Evolutionary conservation across 1,284 basidiomycete genomes (phyloP).

Genomic region (Ceratobasidium sp.): DNA sequence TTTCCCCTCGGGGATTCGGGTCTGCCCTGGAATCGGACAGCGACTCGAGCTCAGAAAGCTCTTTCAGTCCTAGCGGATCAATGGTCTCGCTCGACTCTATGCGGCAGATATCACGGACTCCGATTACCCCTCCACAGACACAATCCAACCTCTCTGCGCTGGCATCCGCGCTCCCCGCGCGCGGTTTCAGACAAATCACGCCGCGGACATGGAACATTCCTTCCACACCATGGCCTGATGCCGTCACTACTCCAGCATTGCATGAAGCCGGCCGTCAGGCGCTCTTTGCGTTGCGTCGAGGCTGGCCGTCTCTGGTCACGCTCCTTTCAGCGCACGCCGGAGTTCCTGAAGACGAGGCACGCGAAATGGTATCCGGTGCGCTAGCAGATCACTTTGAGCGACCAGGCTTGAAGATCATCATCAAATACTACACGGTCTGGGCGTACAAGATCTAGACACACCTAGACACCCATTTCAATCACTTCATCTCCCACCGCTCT

Average conservation of each 20-base stretch:
- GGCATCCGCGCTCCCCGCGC: not conserved
- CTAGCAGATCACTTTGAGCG: conserved; percentile 20
- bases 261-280: conserved; percentile 35
- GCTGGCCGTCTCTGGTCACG: conserved; percentile 36
- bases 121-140: not conserved
- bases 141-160: not conserved
- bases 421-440: conserved; percentile 34
- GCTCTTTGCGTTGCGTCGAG: conserved; percentile 5
- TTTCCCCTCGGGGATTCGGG: not conserved
- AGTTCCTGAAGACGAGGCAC: conserved; percentile 32
- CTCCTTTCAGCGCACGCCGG: conserved; percentile 23
- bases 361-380: conserved; percentile 13
- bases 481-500: no score
- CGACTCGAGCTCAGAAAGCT: conserved; percentile 17
- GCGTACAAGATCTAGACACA: conserved; percentile 18
- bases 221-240: conserved; percentile 27
- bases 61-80: conserved; percentile 14
- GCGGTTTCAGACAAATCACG: conserved; percentile 15
- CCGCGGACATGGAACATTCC: conserved; percentile 11
- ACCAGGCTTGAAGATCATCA: conserved; percentile 1
- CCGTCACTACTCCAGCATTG: conserved; percentile 3
- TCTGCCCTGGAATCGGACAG: conserved; percentile 13
- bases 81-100: not conserved
- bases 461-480: no score
- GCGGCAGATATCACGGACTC: not conserved